Evolutionary conservation across 2,329 filamentous ascomycete genomes (phyloP).

Genomic region (Diaporthe sp.): DNA sequence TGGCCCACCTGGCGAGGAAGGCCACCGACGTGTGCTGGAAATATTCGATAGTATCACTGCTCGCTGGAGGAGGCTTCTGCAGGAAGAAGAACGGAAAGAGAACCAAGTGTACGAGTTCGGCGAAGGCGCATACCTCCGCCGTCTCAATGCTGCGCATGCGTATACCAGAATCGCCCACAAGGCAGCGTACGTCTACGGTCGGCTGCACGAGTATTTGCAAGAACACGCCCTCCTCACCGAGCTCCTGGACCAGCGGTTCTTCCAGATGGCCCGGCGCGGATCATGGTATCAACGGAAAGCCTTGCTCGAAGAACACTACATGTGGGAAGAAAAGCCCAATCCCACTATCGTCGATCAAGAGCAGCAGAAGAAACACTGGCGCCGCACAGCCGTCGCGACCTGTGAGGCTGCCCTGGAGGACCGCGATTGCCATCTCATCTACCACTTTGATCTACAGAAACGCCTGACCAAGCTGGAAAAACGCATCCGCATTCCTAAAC

Average conservation of each 20-base stretch:
- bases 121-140: constrained; percentile 89
- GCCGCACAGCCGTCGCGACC: constrained; percentile 79
- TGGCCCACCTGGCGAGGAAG: constrained; percentile 75
- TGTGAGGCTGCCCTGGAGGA: constrained; percentile 92
- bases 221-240: constrained; percentile 83
- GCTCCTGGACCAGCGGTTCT: constrained; percentile 84
- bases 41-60: constrained; percentile 82
- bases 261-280: constrained; percentile 87
- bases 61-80: constrained; percentile 81
- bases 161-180: constrained; percentile 96
- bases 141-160: constrained; percentile 92
- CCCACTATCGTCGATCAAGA: constrained; percentile 55
- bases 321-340: constrained; percentile 72
- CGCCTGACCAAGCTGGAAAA: constrained; percentile 93
- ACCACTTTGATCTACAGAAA: constrained; percentile 95
- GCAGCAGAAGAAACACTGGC: constrained; percentile 85
- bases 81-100: constrained; percentile 84
- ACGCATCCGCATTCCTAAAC: constrained; percentile 82
- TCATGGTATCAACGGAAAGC: constrained; percentile 97
- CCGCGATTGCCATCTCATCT: constrained; percentile 88
- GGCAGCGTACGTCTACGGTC: constrained; percentile 81
- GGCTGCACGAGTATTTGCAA: constrained; percentile 82
- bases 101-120: constrained; percentile 82
- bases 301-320: constrained; percentile 94
- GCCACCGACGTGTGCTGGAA: constrained; percentile 76